Conservation (phyloP, 352 stramenopile species). For the Pythium insidiosum region DNA sequence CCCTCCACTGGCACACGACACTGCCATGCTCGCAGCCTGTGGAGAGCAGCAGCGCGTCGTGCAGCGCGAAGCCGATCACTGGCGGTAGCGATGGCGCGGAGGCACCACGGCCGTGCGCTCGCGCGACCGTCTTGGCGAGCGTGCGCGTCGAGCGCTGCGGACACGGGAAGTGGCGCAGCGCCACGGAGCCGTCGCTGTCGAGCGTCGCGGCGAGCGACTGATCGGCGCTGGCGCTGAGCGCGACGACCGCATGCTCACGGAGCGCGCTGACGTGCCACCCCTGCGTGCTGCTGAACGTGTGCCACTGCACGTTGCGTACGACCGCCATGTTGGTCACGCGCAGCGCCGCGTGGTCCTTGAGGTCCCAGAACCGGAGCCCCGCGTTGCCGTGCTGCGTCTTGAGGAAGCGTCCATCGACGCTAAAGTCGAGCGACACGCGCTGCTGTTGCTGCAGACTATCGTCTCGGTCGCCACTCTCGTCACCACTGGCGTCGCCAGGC, state of each 20-base stretch:
- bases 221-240: conserved; percentile 5
- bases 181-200: conserved; percentile 10
- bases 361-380: conserved; percentile 50
- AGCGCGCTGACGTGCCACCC: conserved; percentile 32
- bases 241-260: neutral
- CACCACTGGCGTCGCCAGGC: too few species aligned
- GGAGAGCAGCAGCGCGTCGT: conserved; percentile 47
- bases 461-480: too few species aligned
- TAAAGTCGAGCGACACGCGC: conserved; percentile 76
- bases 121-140: too few species aligned
- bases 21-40: conserved; percentile 28
- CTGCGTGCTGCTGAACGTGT: conserved; percentile 36
- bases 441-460: too few species aligned
- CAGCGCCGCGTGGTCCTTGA: conserved; percentile 33
- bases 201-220: conserved; percentile 11
- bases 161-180: conserved; percentile 12
- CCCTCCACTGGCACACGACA: conserved; percentile 72
- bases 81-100: too few species aligned
- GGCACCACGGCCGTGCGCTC: too few species aligned
- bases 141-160: too few species aligned
- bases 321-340: conserved; percentile 33
- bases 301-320: conserved; percentile 43
- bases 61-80: conserved; percentile 44
- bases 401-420: conserved; percentile 42
- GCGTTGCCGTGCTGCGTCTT: conserved; percentile 35